phyloP scores from a whole-genome alignment of 495 filamentous ascomycete genomes.

The Xylaria scruposa region DNA sequence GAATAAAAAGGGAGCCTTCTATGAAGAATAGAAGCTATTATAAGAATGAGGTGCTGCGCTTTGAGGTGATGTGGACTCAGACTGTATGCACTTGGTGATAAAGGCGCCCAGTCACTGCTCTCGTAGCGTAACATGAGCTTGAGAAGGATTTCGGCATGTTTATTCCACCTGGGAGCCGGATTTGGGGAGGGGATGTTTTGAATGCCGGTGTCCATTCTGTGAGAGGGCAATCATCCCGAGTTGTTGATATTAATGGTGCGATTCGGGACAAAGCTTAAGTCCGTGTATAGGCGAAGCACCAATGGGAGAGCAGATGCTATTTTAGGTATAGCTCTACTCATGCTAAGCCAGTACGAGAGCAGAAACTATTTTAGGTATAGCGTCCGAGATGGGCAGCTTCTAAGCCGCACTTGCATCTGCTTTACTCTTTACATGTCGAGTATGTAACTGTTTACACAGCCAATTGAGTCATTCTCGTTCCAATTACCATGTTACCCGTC shows the following conservation, averaged over 20 bases:
- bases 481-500: too few relatives aligned
- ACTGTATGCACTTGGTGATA: constrained; percentile 56
- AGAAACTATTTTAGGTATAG: constrained; percentile 8
- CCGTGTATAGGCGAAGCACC: not conserved
- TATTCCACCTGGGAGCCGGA: constrained; percentile 63
- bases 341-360: constrained; percentile 14
- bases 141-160: constrained; percentile 64
- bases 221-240: too few relatives aligned
- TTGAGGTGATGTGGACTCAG: constrained; percentile 63
- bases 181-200: constrained; percentile 69
- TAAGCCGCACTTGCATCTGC: not conserved
- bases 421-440: not conserved
- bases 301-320: not conserved
- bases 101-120: constrained; percentile 71
- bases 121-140: constrained; percentile 70
- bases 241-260: too few relatives aligned
- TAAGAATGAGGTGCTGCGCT: constrained; percentile 69
- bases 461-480: not conserved
- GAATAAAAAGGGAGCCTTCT: constrained; percentile 45
- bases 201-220: constrained; percentile 58
- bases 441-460: not conserved
- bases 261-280: not conserved
- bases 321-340: not conserved
- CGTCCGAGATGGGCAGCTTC: not conserved
- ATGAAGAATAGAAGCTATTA: constrained; percentile 37